Percentiles rank a stretch among this genome's conserved stretches.
These are phyloP conservation scores for Mesembryanthemum crystallinum DNA, from an alignment of 148 eudicot genomes.

Conservation along the genomic window DNA sequence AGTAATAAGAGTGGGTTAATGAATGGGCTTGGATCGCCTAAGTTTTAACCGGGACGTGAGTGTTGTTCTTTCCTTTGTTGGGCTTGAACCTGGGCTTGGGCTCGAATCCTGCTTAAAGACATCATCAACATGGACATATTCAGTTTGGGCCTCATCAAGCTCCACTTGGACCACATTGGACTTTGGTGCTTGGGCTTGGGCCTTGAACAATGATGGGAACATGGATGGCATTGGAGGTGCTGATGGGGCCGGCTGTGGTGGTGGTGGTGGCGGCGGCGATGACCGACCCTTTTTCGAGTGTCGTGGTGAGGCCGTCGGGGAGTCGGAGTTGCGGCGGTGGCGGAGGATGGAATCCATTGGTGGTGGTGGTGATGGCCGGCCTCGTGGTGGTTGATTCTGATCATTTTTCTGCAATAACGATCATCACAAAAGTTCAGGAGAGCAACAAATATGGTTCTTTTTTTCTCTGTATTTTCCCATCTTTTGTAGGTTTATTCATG, in stretches of 20 bases:
- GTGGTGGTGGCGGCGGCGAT: conserved; percentile 17
- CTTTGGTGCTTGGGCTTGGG: conserved; percentile 21
- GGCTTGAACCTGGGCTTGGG: conserved; percentile 19
- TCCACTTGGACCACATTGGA: conserved; percentile 28
- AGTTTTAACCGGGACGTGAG: conserved; percentile 22
- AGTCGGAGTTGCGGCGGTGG: conserved; percentile 10
- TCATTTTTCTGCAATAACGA: conserved; percentile 21
- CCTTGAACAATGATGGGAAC: conserved; percentile 26
- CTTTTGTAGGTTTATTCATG: too few relatives aligned
- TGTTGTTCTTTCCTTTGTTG: conserved; percentile 17
- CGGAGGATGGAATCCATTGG: conserved; percentile 19
- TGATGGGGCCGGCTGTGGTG: conserved; percentile 26
- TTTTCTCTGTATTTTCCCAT: too few relatives aligned
- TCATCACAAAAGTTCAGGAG: not conserved
- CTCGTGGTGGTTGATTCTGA: conserved; percentile 3
- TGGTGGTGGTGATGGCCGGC: conserved; percentile 32
- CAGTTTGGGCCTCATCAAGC: conserved; percentile 39
- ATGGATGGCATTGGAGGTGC: conserved; percentile 39
- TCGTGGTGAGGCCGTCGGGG: conserved; percentile 16
- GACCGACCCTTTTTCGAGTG: not conserved
- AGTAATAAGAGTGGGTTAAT: not conserved
- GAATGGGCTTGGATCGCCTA: conserved; percentile 28
- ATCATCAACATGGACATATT: conserved; percentile 34
- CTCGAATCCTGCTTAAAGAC: not conserved
- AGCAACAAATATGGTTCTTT: not conserved